A percentile compares a stretch with the other conserved stretches of the same genome.
Conservation (phyloP, 1,284 basidiomycete species). For the Microbotryum lychnidis-dioicae region DNA sequence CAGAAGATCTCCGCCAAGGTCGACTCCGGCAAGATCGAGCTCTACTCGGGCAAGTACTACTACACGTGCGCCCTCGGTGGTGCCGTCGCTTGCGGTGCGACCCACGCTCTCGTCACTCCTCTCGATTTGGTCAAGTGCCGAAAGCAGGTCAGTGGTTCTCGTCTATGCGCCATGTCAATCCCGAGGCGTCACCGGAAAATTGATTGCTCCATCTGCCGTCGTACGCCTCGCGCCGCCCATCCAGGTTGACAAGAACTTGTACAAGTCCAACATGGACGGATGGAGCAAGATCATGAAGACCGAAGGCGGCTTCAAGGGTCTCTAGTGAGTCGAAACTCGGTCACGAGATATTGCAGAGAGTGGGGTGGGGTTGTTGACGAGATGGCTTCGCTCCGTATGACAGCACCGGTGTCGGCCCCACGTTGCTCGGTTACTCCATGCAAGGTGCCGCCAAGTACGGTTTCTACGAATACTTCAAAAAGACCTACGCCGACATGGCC, state of each 20-base stretch:
- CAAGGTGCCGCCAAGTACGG: slow-evolving; percentile 39
- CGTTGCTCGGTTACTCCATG: slow-evolving; percentile 38
- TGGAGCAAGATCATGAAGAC: slow-evolving; percentile 37
- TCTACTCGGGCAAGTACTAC: slow-evolving; percentile 38
- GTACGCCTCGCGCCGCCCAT: no score
- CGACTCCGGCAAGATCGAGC: slow-evolving; percentile 32
- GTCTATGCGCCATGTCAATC: background rate
- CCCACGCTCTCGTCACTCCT: slow-evolving; percentile 38
- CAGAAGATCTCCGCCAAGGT: slow-evolving; percentile 23
- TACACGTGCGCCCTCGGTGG: slow-evolving; percentile 37
- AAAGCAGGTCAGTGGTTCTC: slow-evolving; percentile 30
- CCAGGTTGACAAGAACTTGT: slow-evolving; percentile 38
- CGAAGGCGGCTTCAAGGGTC: slow-evolving; percentile 35
- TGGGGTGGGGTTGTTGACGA: background rate
- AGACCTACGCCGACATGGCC: slow-evolving; percentile 36
- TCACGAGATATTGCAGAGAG: background rate
- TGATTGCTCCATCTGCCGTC: no score
- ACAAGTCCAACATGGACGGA: slow-evolving; percentile 38
- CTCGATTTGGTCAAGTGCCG: slow-evolving; percentile 40
- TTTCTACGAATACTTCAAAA: slow-evolving; percentile 37
- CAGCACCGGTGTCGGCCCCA: slow-evolving; percentile 38
- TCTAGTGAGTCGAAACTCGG: slow-evolving; percentile 29
- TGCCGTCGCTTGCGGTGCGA: slow-evolving; percentile 37
- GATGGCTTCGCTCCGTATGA: background rate
- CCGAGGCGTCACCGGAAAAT: background rate